Evolutionary conservation across 331 rosid genomes (phyloP).

Genomic region (Stylosanthes scabra): DNA sequence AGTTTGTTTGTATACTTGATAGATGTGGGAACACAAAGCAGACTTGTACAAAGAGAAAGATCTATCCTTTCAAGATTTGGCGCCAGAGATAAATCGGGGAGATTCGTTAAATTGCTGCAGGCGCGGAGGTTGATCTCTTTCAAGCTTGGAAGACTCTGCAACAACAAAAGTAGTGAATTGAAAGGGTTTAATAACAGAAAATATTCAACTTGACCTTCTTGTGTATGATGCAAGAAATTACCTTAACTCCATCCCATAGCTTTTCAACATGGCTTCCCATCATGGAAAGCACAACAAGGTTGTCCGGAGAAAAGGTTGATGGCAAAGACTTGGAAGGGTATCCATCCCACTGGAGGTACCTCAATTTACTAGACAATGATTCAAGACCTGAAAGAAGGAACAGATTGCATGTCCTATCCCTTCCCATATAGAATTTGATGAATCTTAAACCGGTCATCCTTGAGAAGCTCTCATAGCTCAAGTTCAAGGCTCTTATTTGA

Average conservation of each 20-base stretch:
- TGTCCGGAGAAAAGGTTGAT: constrained; percentile 29
- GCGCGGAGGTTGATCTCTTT: constrained; percentile 27
- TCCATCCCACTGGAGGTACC: constrained; percentile 40
- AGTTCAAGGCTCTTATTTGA: neutral
- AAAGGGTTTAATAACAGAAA: neutral
- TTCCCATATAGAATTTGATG: neutral
- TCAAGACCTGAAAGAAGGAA: constrained; percentile 11
- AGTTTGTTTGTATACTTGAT: constrained; percentile 22
- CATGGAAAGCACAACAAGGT: constrained; percentile 48
- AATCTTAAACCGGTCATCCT: constrained; percentile 10
- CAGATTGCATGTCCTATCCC: neutral
- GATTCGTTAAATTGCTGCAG: neutral
- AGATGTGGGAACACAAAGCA: constrained; percentile 22
- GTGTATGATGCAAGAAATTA: neutral
- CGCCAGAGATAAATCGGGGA: constrained; percentile 31
- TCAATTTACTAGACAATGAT: constrained; percentile 38
- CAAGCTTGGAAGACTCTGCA: constrained; percentile 27
- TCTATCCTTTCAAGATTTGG: constrained; percentile 35
- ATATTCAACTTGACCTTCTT: neutral
- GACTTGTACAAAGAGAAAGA: constrained; percentile 27
- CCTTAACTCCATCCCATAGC: constrained; percentile 47
- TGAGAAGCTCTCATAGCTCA: constrained; percentile 1
- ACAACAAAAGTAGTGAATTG: neutral
- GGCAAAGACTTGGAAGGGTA: constrained; percentile 52
- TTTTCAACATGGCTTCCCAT: constrained; percentile 32